phyloP scores from a whole-genome alignment of 257 asterid species.

The Cynanchum wilfordii region DNA sequence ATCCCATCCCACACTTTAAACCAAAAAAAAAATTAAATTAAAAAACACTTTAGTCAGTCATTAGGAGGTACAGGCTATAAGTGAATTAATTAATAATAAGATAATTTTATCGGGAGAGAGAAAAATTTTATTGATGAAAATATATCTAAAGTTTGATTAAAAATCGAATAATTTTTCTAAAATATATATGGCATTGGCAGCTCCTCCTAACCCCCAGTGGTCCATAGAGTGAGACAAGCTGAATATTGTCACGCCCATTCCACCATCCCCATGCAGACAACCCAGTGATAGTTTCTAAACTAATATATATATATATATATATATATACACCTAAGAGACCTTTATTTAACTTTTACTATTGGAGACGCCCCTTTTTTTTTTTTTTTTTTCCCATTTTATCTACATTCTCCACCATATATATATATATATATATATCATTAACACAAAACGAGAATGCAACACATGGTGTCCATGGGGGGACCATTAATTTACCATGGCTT shows the following conservation, averaged over 20 bases:
- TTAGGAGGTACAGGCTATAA: no score
- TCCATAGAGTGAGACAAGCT: constrained; percentile 59
- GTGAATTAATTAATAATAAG: no score
- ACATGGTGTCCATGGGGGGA: constrained; percentile 30
- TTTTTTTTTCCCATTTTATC: neutral
- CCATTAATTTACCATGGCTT: constrained; percentile 11
- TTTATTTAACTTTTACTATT: constrained; percentile 7
- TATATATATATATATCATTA: neutral
- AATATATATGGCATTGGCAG: constrained; percentile 25
- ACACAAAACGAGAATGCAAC: constrained; percentile 22
- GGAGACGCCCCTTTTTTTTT: no score
- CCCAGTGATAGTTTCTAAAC: constrained; percentile 24
- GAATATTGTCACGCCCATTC: constrained; percentile 48
- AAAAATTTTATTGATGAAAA: no score
- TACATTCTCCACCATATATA: neutral
- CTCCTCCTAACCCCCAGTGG: constrained; percentile 29
- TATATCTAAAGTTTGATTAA: no score
- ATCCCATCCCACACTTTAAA: neutral
- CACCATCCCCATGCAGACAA: constrained; percentile 40
- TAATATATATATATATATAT: neutral
- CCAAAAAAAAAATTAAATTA: no score
- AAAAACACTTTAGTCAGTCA: neutral
- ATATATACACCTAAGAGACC: constrained; percentile 18
- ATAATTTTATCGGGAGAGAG: no score
- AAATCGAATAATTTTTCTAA: no score